These are phyloP conservation scores for Metschnikowia continentalis DNA, from an alignment of 805 yeast genomes.

Conservation along the genomic window DNA sequence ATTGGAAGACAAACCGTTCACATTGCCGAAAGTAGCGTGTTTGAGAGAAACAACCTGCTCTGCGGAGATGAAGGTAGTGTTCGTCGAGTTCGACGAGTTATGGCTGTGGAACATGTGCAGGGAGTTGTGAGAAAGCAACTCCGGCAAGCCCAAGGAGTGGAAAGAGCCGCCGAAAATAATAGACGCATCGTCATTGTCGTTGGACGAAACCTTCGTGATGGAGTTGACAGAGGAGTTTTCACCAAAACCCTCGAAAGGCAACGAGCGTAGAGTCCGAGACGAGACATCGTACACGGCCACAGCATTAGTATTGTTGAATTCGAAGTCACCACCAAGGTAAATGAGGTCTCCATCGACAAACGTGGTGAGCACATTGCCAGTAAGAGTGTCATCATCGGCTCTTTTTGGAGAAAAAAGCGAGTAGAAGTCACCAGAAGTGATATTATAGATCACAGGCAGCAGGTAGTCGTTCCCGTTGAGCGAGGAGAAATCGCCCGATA, in stretches of 20 bases:
- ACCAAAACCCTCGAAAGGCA: conserved; percentile 79
- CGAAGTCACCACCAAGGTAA: conserved; percentile 79
- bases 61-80: conserved; percentile 41
- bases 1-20: conserved; percentile 32
- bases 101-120: conserved; percentile 11
- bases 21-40: conserved; percentile 50
- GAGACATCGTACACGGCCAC: conserved; percentile 60
- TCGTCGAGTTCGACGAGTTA: conserved; percentile 36
- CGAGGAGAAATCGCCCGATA: conserved; percentile 35
- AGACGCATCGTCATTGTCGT: conserved; percentile 31
- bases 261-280: conserved; percentile 34
- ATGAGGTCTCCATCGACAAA: conserved; percentile 44
- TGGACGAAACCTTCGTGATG: conserved; percentile 46
- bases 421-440: conserved; percentile 22
- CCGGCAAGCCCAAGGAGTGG: conserved; percentile 51
- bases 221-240: conserved; percentile 54
- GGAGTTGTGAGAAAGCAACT: conserved; percentile 36
- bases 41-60: conserved; percentile 60
- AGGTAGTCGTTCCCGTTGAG: conserved; percentile 23
- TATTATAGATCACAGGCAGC: conserved; percentile 36
- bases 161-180: conserved; percentile 82
- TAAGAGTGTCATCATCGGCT: conserved; percentile 15
- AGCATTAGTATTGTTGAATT: conserved; percentile 49
- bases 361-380: conserved; percentile 33
- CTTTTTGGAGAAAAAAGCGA: conserved; percentile 18